Base-by-base conservation (phyloP, 2,329 filamentous ascomycete genomes). In the Rhinocladiella mackenziei region DNA sequence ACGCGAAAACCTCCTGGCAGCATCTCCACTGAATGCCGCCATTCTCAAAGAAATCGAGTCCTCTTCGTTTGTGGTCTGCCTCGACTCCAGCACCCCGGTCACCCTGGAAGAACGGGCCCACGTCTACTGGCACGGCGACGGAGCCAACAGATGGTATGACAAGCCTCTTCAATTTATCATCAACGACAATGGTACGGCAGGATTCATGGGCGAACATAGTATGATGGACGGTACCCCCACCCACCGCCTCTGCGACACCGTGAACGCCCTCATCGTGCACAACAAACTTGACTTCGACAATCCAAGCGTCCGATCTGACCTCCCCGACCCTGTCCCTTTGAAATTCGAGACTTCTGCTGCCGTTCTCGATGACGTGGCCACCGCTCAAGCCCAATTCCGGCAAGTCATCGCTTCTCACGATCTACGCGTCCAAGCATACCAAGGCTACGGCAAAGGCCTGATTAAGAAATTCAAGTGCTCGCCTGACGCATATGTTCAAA, bases 161-260 rank as follows among this genome's bases (percentile, higher is more conserved):
- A 98, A 98, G 76, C 92, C 92, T 4, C 73, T 95, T 41, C 91
- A 98, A 69, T 97, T 98, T 72, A 94, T 98, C 64, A 67, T 98
- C 71, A 96, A 95, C 68, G 89, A 98, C 65, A 98, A 98, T 65
- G 92, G 92, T 58, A 94, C 92, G 5, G 86, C 92, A 2, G 92
- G 92, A 50, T 98, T 98, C 76, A 91, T 89, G 77, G 92, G 92
- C 61, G 92, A 98, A 71, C 92, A 98, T 76, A 94, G 86, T 60
- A 97, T 98, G 92, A 98, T 98, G 94, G 92, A 98, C 64, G 92
- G 94, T 54, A 98, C 92, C 5, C 89, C 94, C 1, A 98, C 94
- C 2, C 92, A 97, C 70, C 84, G 94, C 29, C 54, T 98, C 11
- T 98, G 96, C 67, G 92, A 98, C 75, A 92, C 89, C 62, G 78